Evolutionary conservation across 768 basidiomycete species (phyloP).

Genomic region (Leccinum incarnatum): DNA sequence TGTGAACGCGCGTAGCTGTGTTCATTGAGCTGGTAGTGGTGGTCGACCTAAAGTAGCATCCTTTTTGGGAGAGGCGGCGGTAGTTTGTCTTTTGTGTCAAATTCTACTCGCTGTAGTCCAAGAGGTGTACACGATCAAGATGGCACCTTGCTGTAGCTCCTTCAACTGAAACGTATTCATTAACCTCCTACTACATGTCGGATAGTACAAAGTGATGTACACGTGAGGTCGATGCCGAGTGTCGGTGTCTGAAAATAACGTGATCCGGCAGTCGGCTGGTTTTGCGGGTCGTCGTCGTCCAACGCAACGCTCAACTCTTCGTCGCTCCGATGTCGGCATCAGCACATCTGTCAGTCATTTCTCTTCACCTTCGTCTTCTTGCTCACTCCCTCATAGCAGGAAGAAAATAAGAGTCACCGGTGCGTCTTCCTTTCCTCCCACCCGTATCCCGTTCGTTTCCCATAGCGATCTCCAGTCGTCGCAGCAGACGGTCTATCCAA

Average conservation of each 20-base stretch:
- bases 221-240: constrained; percentile 13
- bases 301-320: constrained; percentile 7
- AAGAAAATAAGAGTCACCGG: constrained; percentile 83
- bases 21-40: constrained; percentile 2
- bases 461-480: constrained; percentile 59
- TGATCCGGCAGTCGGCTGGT: constrained; percentile 8
- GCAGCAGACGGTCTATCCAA: constrained; percentile 93
- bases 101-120: no score
- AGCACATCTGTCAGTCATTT: constrained; percentile 26
- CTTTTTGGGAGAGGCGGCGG: constrained; percentile 12
- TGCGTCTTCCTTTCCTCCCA: constrained; percentile 28
- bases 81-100: neutral
- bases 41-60: neutral
- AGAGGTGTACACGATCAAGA: no score
- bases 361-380: neutral
- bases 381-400: constrained; percentile 35
- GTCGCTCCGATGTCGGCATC: constrained; percentile 28
- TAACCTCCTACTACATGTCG: no score
- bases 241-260: constrained; percentile 33
- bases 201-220: neutral
- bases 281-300: constrained; percentile 9
- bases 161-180: no score
- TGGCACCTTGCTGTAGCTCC: no score
- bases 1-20: neutral
- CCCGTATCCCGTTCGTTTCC: neutral